Evolutionary conservation across 2,329 filamentous ascomycete genomes (phyloP).

Genomic region (Aureobasidium zeae): DNA sequence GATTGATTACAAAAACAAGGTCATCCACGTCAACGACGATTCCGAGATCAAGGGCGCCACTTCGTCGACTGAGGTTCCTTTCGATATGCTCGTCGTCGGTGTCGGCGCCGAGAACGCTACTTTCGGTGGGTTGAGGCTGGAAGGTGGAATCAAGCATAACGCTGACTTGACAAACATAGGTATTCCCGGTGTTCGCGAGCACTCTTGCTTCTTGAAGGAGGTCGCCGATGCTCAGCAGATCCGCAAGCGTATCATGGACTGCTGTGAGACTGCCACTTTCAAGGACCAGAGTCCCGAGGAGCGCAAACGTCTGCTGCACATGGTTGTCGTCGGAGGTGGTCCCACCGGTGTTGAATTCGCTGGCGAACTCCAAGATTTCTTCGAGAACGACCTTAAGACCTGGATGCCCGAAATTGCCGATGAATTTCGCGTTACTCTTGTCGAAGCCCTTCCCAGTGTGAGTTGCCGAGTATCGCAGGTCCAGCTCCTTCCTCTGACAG

Average conservation of each 20-base stretch:
- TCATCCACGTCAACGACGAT: conserved; percentile 82
- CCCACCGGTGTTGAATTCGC: conserved; percentile 98
- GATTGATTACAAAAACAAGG: conserved; percentile 84
- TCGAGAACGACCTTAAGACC: conserved; percentile 96
- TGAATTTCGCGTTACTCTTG: conserved; percentile 93
- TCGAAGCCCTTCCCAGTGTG: conserved; percentile 89
- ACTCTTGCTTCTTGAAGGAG: conserved; percentile 98
- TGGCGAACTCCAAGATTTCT: conserved; percentile 97
- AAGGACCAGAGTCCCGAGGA: conserved; percentile 88
- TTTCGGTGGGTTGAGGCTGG: conserved; percentile 53
- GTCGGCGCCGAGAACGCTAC: conserved; percentile 98
- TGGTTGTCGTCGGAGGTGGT: conserved; percentile 80
- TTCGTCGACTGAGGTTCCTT: conserved; percentile 78
- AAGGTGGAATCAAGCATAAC: not conserved
- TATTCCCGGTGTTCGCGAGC: conserved; percentile 86
- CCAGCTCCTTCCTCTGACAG: not conserved
- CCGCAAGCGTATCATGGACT: conserved; percentile 99
- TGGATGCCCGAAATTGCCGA: conserved; percentile 92
- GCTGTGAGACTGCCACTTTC: conserved; percentile 95
- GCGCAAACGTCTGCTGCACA: conserved; percentile 88
- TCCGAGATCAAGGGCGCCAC: conserved; percentile 84
- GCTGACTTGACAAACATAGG: conserved; percentile 31
- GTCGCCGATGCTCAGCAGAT: conserved; percentile 93
- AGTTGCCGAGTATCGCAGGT: not conserved
- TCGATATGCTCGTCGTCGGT: conserved; percentile 96